Conservation (phyloP, 352 stramenopile species). For the Phytophthora ohioensis region DNA sequence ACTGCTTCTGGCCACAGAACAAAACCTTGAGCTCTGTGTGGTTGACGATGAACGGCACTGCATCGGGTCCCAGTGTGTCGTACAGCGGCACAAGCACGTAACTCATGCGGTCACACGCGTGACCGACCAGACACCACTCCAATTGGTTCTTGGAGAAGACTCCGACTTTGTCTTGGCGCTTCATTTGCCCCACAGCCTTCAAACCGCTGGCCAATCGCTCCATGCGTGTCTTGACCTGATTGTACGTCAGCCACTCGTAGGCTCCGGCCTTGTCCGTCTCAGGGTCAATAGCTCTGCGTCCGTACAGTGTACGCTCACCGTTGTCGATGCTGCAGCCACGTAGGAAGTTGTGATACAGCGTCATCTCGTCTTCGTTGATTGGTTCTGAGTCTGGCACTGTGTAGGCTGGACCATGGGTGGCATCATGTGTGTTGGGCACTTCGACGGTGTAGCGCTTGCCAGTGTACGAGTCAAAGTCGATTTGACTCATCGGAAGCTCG, state of each 20-base stretch:
- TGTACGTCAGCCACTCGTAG: constrained; percentile 58
- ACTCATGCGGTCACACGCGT: constrained; percentile 57
- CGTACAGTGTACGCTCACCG: constrained; percentile 40
- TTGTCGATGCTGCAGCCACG: constrained; percentile 33
- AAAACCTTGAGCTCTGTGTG: constrained; percentile 60
- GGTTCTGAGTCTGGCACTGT: constrained; percentile 18
- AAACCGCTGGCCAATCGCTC: constrained; percentile 36
- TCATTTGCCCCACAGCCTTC: constrained; percentile 19
- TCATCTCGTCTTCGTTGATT: constrained; percentile 33
- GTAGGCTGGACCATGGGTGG: constrained; percentile 37
- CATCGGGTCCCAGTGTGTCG: constrained; percentile 61
- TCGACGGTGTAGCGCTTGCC: constrained; percentile 38
- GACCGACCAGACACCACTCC: constrained; percentile 53
- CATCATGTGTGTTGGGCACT: constrained; percentile 39
- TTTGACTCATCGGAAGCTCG: constrained; percentile 30
- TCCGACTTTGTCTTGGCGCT: constrained; percentile 51
- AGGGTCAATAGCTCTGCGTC: constrained; percentile 31
- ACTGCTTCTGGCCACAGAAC: constrained; percentile 56
- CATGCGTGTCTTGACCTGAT: constrained; percentile 38
- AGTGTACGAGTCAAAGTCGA: constrained; percentile 39
- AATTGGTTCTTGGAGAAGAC: constrained; percentile 62
- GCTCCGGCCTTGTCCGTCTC: constrained; percentile 30
- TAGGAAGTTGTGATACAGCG: constrained; percentile 48
- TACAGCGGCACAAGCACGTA: constrained; percentile 66
- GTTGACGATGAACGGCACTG: constrained; percentile 63